Base-by-base conservation (phyloP, 495 filamentous ascomycete species). In the Astrothelium macrocarpum region DNA sequence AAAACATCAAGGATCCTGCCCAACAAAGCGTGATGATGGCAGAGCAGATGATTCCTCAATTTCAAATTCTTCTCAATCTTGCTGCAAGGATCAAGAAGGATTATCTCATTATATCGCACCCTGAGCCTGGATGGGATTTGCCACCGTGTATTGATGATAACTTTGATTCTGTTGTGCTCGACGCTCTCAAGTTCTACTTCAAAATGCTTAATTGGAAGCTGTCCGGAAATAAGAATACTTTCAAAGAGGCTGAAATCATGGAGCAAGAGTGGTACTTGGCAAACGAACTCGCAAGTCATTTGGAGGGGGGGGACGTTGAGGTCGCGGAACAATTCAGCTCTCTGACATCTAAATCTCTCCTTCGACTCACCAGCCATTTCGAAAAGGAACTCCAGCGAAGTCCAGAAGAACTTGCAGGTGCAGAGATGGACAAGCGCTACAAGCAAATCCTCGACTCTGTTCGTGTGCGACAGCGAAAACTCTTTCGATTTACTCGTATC, bases 321-420 rank as follows among this genome's bases (percentile, higher is more conserved):
- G 95, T 97, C 42, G 94, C 94, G n/a, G 94, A 98, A 76, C 95
- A 98, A 71, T 98, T 97, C 71, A 94, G 83, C 74, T 89, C 89
- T 11, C 83, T 98, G 62, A 98, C 94, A 29, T 88, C 88, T 68
- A 97, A 95, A 75, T 90, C 91, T 32, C 77, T 97, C 62, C 88
- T 87, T 67, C 85, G 94, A 59, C 79, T 98, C 59, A 95, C 87
- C 73, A 82, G 86, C 62, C 90, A 91, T 59, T 98, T 97, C 68
- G 93, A 97, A 70, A 86, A 87, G 66, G 94, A 98, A 71, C 81
- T 97, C 5, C 88, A 91, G 66, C 80, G 86, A 59, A 84, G 86
- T 64, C 85, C 88, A 10, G 89, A 95, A 64, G 90, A 96, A 73
- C 87, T 85, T 62, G 85, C 86, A 7, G 71, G 70, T 25, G 76